Evolutionary conservation across 2,329 filamentous ascomycete species (phyloP).

Genomic region (Colletotrichum eleusines): DNA sequence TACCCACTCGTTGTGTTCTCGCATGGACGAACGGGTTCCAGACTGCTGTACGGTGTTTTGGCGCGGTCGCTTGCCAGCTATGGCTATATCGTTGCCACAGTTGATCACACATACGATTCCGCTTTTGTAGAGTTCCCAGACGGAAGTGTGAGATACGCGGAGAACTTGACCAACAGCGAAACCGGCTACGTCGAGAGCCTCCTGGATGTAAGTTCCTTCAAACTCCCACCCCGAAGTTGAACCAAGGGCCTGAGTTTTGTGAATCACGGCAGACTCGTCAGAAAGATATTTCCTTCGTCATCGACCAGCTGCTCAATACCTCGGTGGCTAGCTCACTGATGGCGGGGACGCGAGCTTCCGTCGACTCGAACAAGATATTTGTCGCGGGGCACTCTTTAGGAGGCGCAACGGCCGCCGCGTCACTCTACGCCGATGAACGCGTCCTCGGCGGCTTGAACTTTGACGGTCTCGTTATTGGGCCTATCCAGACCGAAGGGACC

Average conservation of each 20-base stretch:
- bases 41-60: conserved; percentile 57
- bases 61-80: conserved; percentile 59
- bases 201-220: conserved; percentile 9
- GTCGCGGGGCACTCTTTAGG: conserved; percentile 56
- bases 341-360: background rate
- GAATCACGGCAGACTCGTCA: conserved; percentile 47
- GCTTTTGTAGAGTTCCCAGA: conserved; percentile 60
- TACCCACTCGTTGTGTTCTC: conserved; percentile 55
- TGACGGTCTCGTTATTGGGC: conserved; percentile 53
- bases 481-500: conserved; percentile 45
- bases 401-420: conserved; percentile 52
- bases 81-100: conserved; percentile 58
- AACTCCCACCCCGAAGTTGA: fast-evolving
- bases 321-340: background rate
- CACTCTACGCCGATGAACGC: conserved; percentile 47
- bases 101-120: conserved; percentile 63
- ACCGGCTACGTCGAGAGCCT: background rate
- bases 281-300: conserved; percentile 53
- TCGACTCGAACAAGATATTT: conserved; percentile 44
- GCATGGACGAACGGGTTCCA: conserved; percentile 56
- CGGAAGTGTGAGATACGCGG: conserved; percentile 49
- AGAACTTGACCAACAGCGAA: conserved; percentile 16
- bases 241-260: background rate
- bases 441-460: conserved; percentile 55
- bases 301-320: conserved; percentile 48